Conservation (phyloP, 225 moss, liverwort and hornwort species). For the Polytrichum formosum region DNA sequence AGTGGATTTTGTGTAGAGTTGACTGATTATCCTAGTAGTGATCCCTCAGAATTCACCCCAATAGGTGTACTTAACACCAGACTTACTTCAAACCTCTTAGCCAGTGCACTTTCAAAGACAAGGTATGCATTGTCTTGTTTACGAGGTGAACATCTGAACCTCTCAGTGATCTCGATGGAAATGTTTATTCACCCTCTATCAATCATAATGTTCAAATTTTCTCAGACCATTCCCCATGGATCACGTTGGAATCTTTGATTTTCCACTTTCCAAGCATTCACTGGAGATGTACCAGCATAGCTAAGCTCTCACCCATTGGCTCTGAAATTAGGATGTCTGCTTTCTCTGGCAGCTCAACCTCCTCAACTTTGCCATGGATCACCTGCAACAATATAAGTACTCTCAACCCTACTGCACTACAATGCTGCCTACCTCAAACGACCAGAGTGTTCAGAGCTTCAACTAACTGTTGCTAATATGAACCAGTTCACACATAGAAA, state of each 20-base stretch:
- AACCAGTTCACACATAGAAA: too few species aligned
- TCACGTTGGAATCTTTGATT: background rate
- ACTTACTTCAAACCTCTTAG: background rate
- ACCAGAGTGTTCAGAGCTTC: background rate
- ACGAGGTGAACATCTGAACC: too few species aligned
- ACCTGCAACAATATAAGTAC: conserved; percentile 61
- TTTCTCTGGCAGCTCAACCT: conserved; percentile 75
- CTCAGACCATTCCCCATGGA: background rate
- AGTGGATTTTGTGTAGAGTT: too few species aligned
- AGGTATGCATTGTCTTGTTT: too few species aligned
- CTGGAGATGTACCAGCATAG: conserved; percentile 14
- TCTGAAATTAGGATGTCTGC: conserved; percentile 74
- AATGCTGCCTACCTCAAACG: conserved; percentile 5
- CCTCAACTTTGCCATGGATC: conserved; percentile 72
- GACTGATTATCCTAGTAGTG: too few species aligned
- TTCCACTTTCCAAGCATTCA: too few species aligned
- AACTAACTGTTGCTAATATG: too few species aligned
- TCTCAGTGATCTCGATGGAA: too few species aligned
- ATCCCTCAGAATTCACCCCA: too few species aligned
- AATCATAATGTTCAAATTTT: too few species aligned
- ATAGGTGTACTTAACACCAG: background rate
- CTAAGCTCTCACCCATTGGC: conserved; percentile 75
- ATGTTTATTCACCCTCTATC: too few species aligned
- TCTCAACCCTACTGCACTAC: conserved; percentile 50
- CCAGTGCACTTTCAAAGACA: too few species aligned